Base-by-base conservation (phyloP, 2,329 filamentous ascomycete genomes). In the Lomentospora prolificans region DNA sequence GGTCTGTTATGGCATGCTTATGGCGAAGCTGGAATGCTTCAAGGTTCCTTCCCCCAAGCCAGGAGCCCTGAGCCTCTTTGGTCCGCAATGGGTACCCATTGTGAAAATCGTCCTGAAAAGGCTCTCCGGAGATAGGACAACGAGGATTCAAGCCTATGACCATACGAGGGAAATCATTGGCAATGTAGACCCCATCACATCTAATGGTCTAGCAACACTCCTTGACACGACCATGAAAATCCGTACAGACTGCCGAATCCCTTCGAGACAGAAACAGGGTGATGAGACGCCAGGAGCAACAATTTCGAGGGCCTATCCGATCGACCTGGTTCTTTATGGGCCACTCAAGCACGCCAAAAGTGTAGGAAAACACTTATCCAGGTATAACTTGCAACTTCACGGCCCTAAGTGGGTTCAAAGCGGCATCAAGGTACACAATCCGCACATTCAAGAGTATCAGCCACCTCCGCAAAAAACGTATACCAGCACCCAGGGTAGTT, bases 321-420 rank as follows among this genome's bases (percentile, higher is more conserved):
- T 92, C 25, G 83, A 87, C 22, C 73, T 96, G 25, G 89, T 89
- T 62, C 66, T 97, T 6, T 96, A 94, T 63, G 90, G 89, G 1
- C 85, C 87, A 5, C 76, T 84, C 36, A 85, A 82, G 57, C 79
- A 80, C 58, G 84, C 80, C 3, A 74, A 75, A 9, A 73, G 77
- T 8, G 79, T 96, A 39, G 91, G 89, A 2, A 79, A 72, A 54
- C 80, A 82, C 57, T 75, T 96, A 53, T 64, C 58, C 58, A 82
- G 82, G 60, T 79, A 79, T 59, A 80, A 84, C 58, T 69, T 94
- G 19, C 85, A 80, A 70, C 75, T 97, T 9, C 74, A 82, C 36
- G 80, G 76, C 53, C 90, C 82, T 12, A 76, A 81, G 39, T 78
- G 81, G 53, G 78, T 87, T 6, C 83, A 89, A 57, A 76, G 78